These are phyloP conservation scores for Acacia pycnantha DNA, from an alignment of 331 rosid species.

Conservation along the genomic window DNA sequence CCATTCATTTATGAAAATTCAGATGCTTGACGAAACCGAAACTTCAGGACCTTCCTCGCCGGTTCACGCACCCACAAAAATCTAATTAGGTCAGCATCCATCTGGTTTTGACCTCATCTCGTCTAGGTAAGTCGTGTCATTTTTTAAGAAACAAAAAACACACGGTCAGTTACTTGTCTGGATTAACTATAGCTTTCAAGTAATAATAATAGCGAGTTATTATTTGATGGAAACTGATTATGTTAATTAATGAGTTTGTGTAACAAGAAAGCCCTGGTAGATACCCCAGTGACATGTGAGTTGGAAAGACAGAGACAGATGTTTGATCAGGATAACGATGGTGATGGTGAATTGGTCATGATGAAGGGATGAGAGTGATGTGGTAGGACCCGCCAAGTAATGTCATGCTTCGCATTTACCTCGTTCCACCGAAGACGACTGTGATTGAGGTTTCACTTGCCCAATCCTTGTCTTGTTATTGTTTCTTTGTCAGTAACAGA, in stretches of 20 bases:
- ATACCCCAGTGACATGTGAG: slow-evolving; percentile 37
- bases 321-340: no score
- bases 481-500: neutral
- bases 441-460: slow-evolving; percentile 15
- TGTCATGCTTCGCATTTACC: slow-evolving; percentile 41
- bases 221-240: neutral
- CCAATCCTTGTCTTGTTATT: neutral
- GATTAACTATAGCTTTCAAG: no score
- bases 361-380: slow-evolving; percentile 47
- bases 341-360: no score
- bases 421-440: slow-evolving; percentile 27
- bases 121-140: neutral
- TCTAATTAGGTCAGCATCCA: slow-evolving; percentile 25
- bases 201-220: no score
- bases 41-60: slow-evolving; percentile 34
- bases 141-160: no score
- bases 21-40: slow-evolving; percentile 17
- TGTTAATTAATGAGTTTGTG: slow-evolving; percentile 9
- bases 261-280: slow-evolving; percentile 18
- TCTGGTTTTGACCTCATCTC: slow-evolving; percentile 14
- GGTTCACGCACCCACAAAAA: slow-evolving; percentile 6
- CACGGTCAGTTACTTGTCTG: no score
- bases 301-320: slow-evolving; percentile 36
- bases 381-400: slow-evolving; percentile 55
- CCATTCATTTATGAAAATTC: slow-evolving; percentile 12